Percentiles rank a stretch among this genome's conserved stretches.
phyloP scores from a whole-genome alignment of 768 basidiomycete species.

The Dioszegia aurantiaca region DNA sequence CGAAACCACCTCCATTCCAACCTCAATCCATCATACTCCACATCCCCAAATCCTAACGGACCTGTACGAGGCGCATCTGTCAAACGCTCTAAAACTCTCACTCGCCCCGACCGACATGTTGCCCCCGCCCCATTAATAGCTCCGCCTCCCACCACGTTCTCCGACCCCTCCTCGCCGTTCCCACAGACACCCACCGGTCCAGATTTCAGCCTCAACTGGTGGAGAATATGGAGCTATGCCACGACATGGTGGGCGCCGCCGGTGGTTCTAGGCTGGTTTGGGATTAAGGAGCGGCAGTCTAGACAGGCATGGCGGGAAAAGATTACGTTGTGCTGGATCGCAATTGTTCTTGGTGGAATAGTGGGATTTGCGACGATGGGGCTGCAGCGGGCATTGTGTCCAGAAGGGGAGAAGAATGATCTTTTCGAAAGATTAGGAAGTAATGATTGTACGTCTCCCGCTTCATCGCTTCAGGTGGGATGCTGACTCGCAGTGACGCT shows the following conservation, averaged over 20 bases:
- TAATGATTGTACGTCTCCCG: constrained; percentile 31
- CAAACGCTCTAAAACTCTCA: constrained; percentile 85
- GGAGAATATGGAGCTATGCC: constrained; percentile 74
- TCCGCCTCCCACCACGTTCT: constrained; percentile 59
- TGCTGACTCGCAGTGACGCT: constrained; percentile 59
- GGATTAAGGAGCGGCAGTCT: constrained; percentile 71
- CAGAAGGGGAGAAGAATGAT: constrained; percentile 54
- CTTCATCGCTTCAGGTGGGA: neutral
- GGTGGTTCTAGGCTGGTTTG: constrained; percentile 69
- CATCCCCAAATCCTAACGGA: neutral
- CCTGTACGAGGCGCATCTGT: constrained; percentile 22
- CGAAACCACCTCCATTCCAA: constrained; percentile 22
- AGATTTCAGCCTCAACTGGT: constrained; percentile 55
- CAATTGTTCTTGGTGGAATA: constrained; percentile 68
- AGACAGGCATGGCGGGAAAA: constrained; percentile 98
- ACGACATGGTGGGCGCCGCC: constrained; percentile 87
- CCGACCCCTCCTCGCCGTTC: constrained; percentile 23
- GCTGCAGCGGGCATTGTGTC: constrained; percentile 87
- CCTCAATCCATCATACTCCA: constrained; percentile 7
- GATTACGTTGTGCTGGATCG: constrained; percentile 85
- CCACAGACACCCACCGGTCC: constrained; percentile 8
- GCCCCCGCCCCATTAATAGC: constrained; percentile 92
- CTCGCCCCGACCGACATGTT: constrained; percentile 88
- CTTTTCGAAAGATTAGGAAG: constrained; percentile 34
- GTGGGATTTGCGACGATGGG: constrained; percentile 94